Evolutionary conservation across 768 basidiomycete species (phyloP), one percentile per base, ranked within the genome.

Genomic region (Tulasnella sp.): DNA sequence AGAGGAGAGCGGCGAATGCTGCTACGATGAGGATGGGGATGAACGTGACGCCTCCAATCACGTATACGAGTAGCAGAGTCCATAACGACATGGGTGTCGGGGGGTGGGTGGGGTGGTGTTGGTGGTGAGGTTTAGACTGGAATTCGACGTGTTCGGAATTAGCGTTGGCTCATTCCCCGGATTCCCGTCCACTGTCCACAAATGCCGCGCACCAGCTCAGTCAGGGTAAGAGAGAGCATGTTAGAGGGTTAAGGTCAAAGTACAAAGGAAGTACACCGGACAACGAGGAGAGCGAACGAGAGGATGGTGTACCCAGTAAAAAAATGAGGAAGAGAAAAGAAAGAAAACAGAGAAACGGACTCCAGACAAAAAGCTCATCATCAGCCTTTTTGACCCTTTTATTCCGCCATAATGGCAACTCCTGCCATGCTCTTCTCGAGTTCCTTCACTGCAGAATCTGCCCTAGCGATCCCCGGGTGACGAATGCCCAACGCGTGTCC

Each of bases 1-100:
- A 96, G 81, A 93, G 85, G 81, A 92, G 88, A 84, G 89, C 89
- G 85, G 89, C 90, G 83, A 96, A 82, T 83, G 90, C 81, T 34
- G 85, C 87, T 82, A 90, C 86, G 83, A 95, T 82, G 83, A 94
- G 84, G 72, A 98, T 89, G 28, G 97, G 97, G 79, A 98, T 87
- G 86, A 97, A 94, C 2, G 97, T 97, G 82, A 98, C 81, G 69
- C 96, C 97, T 78, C 97, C 97, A 69, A 98, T 88, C 81, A 98
- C 86, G 86, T 98, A 98, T 46, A 93, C 93, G 84, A 97, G 92
- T 82, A 95, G 83, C 76, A 96, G 86, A 2, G 93, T 90, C 84
- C 73, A 72, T 34, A 81, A 1, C 41, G 64, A 34, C 80, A 81
- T 82, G 72, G 50, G 28, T 75, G 74, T 3, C 6, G 42, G 42